Evolutionary conservation across 2,329 filamentous ascomycete species (phyloP), one percentile per base, ranked within the genome.

Genomic region (Cyanodermella asteris): DNA sequence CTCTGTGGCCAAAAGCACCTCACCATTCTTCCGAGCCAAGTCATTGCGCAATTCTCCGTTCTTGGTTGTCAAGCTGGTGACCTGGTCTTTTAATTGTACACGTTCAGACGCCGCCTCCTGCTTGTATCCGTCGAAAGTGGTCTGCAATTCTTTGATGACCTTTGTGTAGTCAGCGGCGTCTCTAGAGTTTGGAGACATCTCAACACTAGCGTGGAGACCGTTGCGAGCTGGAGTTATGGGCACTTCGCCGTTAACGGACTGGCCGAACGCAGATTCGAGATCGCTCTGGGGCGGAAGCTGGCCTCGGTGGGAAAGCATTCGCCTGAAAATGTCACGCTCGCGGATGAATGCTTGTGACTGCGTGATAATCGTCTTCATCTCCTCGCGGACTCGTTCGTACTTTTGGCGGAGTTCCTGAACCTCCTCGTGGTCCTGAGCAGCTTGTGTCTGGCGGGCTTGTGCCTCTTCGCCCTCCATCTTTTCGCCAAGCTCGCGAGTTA

Each of bases 281-380:
- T 81, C 72, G 8, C 44, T 64, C 43, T 42, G 62, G 40, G 41
- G 58, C 44, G 51, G 70, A 47, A 61, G 30, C 29, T 68, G 63
- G 11, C 68, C 66, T 29, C 69, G 62, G 33, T 87, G 76, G 36
- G 84, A 76, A 16, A 93, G 64, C 56, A 94, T 82, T 26, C 82
- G 80, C 13, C 84, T 72, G 70, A 93, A 94, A 67, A 93, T 93
- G 44, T 97, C 84, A 33, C 87, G 72, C 51, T 97, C 87, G 39
- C 81, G 78, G 44, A 87, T 80, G 46, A 91, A 91, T 45, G 78
- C 91, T 53, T 91, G 78, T 34, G 81, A 76, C 29, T 82, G 77
- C 16, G 74, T 69, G 21, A 74, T 68, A 35, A 91, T 72, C 8
- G 75, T 75, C 36, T 72, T 67, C 26, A 91, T 67, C 43, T 93